phyloP scores from a whole-genome alignment of 129 eudicot genomes.

The Ambrosia trifida region DNA sequence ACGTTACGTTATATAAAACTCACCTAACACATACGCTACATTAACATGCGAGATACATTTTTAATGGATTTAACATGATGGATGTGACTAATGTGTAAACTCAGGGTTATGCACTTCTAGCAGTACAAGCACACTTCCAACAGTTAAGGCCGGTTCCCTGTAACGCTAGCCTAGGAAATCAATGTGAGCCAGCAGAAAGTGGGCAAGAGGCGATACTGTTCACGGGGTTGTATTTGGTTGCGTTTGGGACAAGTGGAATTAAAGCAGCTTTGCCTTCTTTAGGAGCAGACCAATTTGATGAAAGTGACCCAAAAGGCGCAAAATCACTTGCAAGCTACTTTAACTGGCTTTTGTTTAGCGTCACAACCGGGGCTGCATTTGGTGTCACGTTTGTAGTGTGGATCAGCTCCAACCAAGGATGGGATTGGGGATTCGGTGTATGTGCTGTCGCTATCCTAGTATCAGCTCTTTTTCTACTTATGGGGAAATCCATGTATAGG shows the following conservation, averaged over 20 bases:
- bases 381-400: slow-evolving; percentile 75
- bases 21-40: not conserved
- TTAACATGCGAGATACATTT: not conserved
- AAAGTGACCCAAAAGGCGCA: slow-evolving; percentile 58
- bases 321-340: slow-evolving; percentile 62
- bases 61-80: not conserved
- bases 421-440: slow-evolving; percentile 72
- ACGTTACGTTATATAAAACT: slow-evolving; percentile 35
- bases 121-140: slow-evolving; percentile 67
- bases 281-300: slow-evolving; percentile 87
- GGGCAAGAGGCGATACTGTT: slow-evolving; percentile 56
- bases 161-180: slow-evolving; percentile 38
- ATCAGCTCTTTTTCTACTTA: slow-evolving; percentile 52
- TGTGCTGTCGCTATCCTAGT: slow-evolving; percentile 47
- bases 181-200: slow-evolving; percentile 53
- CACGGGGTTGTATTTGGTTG: slow-evolving; percentile 60
- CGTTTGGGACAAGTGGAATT: slow-evolving; percentile 65
- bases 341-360: slow-evolving; percentile 60
- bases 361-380: slow-evolving; percentile 56
- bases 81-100: not conserved
- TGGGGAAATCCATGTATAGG: slow-evolving; percentile 61
- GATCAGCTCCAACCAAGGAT: slow-evolving; percentile 65
- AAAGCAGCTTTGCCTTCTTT: slow-evolving; percentile 71
- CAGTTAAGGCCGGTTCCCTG: slow-evolving; percentile 73
- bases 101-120: slow-evolving; percentile 70